A percentile compares a stretch with the other conserved stretches of the same genome.
Evolutionary conservation across 1,284 basidiomycete genomes (phyloP).

Genomic region (Ustilago cynodontis): DNA sequence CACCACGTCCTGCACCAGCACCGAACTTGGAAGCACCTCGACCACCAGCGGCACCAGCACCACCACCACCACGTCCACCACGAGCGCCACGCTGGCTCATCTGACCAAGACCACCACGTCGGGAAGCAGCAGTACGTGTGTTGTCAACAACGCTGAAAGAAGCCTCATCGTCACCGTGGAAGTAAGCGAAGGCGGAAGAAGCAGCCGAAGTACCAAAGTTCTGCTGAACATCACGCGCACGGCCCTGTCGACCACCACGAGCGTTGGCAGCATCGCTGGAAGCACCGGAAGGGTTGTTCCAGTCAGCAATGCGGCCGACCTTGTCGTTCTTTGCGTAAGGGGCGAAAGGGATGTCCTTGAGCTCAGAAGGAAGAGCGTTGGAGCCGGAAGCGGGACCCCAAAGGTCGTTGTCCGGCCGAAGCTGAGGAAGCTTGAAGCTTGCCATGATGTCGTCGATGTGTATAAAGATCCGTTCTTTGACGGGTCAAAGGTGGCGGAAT

Average conservation of each 20-base stretch:
- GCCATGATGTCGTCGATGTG: constrained; percentile 53
- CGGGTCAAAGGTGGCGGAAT: constrained; percentile 10
- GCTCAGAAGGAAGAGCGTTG: constrained; percentile 60
- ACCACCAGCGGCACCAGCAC: constrained; percentile 55
- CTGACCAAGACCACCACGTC: constrained; percentile 71
- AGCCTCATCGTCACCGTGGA: constrained; percentile 98
- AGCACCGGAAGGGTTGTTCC: constrained; percentile 78
- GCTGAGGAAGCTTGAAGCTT: constrained; percentile 60
- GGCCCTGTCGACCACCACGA: constrained; percentile 52
- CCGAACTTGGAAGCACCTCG: constrained; percentile 56
- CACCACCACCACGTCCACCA: constrained; percentile 62
- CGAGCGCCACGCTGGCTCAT: constrained; percentile 67
- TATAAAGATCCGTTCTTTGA: constrained; percentile 7
- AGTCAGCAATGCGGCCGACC: constrained; percentile 96
- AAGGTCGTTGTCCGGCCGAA: constrained; percentile 53
- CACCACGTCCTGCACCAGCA: constrained; percentile 47
- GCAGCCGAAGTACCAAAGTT: constrained; percentile 57
- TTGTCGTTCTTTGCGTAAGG: constrained; percentile 99
- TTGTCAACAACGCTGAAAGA: constrained; percentile 97
- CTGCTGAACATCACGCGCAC: constrained; percentile 58
- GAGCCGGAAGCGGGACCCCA: constrained; percentile 65
- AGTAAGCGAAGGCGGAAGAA: constrained; percentile 91
- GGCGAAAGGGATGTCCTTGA: constrained; percentile 76
- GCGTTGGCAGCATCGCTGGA: constrained; percentile 71
- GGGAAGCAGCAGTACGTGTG: constrained; percentile 69